Percentiles rank a stretch among this genome's conserved stretches.
phyloP scores from a whole-genome alignment of 306 rosid genomes.

The Vigna radiata region DNA sequence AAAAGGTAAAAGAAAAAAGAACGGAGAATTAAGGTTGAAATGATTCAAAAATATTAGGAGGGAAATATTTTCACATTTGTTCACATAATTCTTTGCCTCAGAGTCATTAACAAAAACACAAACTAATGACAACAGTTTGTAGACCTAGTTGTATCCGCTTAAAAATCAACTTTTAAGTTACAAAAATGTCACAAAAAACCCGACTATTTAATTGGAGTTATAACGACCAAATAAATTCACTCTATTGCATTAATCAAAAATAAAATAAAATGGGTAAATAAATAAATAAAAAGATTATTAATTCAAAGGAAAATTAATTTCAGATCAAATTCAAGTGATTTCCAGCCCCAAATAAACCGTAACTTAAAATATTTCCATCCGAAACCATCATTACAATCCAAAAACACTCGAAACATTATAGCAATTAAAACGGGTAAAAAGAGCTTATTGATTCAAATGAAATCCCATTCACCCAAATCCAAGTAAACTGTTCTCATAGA shows the following conservation, averaged over 20 bases:
- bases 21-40: neutral
- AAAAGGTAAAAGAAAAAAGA: neutral
- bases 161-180: neutral
- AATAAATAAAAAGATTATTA: neutral
- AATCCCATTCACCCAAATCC: neutral
- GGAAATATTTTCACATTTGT: neutral
- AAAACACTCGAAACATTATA: neutral
- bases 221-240: neutral
- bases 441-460: neutral
- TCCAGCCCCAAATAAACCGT: conserved; percentile 2
- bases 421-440: neutral
- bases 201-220: neutral
- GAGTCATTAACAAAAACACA: conserved; percentile 1
- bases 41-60: neutral
- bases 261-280: neutral
- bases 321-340: conserved; percentile 6
- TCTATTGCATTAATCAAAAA: neutral
- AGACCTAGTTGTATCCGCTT: conserved; percentile 29
- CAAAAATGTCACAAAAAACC: neutral
- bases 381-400: neutral
- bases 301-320: neutral
- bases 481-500: neutral
- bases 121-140: neutral
- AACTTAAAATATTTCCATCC: neutral
- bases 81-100: conserved; percentile 20